Conservation (phyloP, 352 stramenopile genomes). For the Peronosclerospora sorghi region DNA sequence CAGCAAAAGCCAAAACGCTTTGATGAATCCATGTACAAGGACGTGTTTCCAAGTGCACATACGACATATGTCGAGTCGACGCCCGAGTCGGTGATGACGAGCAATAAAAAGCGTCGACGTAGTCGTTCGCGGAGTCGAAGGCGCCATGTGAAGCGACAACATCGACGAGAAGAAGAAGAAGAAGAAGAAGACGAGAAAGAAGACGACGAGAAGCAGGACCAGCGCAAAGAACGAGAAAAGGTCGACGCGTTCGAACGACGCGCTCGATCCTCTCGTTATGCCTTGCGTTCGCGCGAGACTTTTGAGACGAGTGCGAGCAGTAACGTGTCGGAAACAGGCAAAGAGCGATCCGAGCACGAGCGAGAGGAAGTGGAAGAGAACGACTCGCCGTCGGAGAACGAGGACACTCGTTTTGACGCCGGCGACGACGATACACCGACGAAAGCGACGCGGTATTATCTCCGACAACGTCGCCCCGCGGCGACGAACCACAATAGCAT, state of each 20-base stretch:
- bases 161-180: constrained; percentile 8
- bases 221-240: constrained; percentile 17
- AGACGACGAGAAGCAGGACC: constrained; percentile 10
- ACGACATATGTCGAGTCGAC: constrained; percentile 10
- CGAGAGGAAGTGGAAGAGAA: constrained; percentile 16
- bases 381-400: constrained; percentile 23
- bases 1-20: constrained; percentile 45
- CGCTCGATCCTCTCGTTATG: constrained; percentile 35
- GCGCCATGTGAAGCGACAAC: constrained; percentile 13
- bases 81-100: constrained; percentile 2
- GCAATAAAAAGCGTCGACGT: constrained; percentile 21
- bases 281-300: constrained; percentile 42
- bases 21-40: constrained; percentile 55
- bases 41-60: constrained; percentile 39
- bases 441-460: constrained; percentile 29
- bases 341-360: constrained; percentile 17
- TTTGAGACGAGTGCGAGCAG: constrained; percentile 16
- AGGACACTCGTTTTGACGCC: constrained; percentile 11
- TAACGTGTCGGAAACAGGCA: constrained; percentile 4
- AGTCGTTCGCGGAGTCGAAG: constrained; percentile 3
- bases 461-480: constrained; percentile 20
- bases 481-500: constrained; percentile 7
- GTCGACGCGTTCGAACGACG: constrained; percentile 14
- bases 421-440: constrained; percentile 17
- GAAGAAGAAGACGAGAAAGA: constrained; percentile 20